These are phyloP conservation scores for Elsinoe necatrix DNA, from an alignment of 2,329 filamentous ascomycete species.

Conservation along the genomic window DNA sequence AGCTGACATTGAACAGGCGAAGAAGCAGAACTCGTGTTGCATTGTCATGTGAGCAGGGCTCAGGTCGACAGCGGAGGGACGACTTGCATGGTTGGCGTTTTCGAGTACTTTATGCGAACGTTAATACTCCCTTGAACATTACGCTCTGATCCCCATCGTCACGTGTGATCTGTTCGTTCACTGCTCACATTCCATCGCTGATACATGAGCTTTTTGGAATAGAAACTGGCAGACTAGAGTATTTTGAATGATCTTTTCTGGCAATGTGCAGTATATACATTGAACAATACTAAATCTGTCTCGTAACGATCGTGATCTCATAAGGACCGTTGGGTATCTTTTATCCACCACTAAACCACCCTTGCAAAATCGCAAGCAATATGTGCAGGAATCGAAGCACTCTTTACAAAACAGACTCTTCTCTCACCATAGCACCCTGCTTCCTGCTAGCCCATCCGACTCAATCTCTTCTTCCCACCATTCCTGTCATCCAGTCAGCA, in stretches of 20 bases:
- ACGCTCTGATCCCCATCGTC: neutral
- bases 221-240: neutral
- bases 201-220: too few relatives aligned
- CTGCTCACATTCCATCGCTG: neutral
- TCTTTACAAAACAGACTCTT: neutral
- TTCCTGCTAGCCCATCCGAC: neutral
- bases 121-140: neutral
- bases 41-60: constrained; percentile 39
- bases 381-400: constrained; percentile 7
- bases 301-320: constrained; percentile 13
- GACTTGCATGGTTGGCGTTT: constrained; percentile 5
- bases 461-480: constrained; percentile 3
- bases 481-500: constrained; percentile 1
- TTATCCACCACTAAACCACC: neutral
- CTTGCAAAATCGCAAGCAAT: neutral
- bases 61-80: constrained; percentile 5
- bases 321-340: constrained; percentile 10
- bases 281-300: constrained; percentile 5
- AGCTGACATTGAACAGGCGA: constrained; percentile 46
- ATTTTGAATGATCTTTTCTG: neutral
- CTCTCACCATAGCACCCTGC: neutral
- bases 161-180: neutral
- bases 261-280: constrained; percentile 11
- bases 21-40: constrained; percentile 56
- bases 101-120: neutral